Conservation (phyloP, 108 stramenopile genomes). For the Fistulifera solaris region DNA sequence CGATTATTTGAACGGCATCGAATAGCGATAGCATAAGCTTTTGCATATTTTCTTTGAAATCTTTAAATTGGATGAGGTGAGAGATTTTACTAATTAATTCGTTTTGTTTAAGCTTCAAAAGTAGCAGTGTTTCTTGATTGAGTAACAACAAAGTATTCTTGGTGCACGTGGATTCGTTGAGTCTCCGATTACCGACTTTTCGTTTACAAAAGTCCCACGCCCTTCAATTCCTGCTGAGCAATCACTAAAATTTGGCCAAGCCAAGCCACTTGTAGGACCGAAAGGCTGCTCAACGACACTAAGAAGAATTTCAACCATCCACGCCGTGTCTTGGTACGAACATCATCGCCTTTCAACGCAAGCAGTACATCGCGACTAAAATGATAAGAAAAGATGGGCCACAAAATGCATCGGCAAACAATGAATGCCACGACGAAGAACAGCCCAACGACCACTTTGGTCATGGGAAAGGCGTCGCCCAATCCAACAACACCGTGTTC, state of each 20-base stretch:
- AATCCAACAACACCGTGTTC: constrained; percentile 63
- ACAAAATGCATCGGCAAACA: constrained; percentile 57
- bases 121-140: no score
- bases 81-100: no score
- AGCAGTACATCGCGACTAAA: constrained; percentile 47
- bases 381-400: constrained; percentile 63
- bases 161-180: no score
- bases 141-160: no score
- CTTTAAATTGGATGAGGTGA: no score
- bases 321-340: constrained; percentile 29
- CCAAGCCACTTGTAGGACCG: constrained; percentile 63
- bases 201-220: no score
- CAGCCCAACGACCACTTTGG: constrained; percentile 50
- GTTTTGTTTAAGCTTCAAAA: no score
- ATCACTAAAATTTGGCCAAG: constrained; percentile 56
- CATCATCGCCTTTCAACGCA: constrained; percentile 30
- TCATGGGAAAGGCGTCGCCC: constrained; percentile 58
- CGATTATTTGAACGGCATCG: neutral
- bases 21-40: no score
- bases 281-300: constrained; percentile 38
- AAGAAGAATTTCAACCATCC: constrained; percentile 36
- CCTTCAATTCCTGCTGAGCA: constrained; percentile 47
- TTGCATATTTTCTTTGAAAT: no score
- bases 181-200: no score
- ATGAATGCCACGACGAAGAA: constrained; percentile 69